phyloP scores from a whole-genome alignment of 768 basidiomycete genomes.

The Tylopilus vinaceipallidus region DNA sequence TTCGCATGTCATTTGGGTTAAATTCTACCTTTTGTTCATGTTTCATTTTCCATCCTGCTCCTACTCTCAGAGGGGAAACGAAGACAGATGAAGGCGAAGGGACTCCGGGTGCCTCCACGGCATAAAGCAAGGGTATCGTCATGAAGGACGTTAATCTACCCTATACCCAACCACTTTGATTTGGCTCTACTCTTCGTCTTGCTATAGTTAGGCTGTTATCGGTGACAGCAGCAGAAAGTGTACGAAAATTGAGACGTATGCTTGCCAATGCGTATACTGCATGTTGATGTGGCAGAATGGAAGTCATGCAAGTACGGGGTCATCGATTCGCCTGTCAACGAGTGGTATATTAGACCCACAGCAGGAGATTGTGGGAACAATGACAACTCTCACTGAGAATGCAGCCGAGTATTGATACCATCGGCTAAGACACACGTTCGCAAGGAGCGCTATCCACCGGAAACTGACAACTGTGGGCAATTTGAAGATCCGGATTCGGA shows the following conservation, averaged over 20 bases:
- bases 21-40: not conserved
- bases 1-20: slow-evolving; percentile 36
- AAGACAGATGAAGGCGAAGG: slow-evolving; percentile 72
- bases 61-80: slow-evolving; percentile 61
- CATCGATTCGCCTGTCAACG: not conserved
- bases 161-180: slow-evolving; percentile 1
- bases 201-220: not conserved
- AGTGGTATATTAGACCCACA: not conserved
- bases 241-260: slow-evolving; percentile 5
- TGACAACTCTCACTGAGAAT: not conserved
- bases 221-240: slow-evolving; percentile 1
- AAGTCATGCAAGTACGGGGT: not conserved
- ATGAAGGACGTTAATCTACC: not conserved
- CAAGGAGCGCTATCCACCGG: not conserved
- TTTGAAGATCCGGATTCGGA: not conserved
- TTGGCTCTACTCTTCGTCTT: not conserved
- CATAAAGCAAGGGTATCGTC: slow-evolving; percentile 29
- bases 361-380: too few relatives aligned
- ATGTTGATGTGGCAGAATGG: not conserved
- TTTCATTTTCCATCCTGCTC: slow-evolving; percentile 5
- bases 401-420: not conserved
- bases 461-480: not conserved
- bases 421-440: not conserved
- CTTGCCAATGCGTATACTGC: not conserved
- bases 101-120: slow-evolving; percentile 63